phyloP scores from a whole-genome alignment of 495 filamentous ascomycete species.

The Penicillium daleae region DNA sequence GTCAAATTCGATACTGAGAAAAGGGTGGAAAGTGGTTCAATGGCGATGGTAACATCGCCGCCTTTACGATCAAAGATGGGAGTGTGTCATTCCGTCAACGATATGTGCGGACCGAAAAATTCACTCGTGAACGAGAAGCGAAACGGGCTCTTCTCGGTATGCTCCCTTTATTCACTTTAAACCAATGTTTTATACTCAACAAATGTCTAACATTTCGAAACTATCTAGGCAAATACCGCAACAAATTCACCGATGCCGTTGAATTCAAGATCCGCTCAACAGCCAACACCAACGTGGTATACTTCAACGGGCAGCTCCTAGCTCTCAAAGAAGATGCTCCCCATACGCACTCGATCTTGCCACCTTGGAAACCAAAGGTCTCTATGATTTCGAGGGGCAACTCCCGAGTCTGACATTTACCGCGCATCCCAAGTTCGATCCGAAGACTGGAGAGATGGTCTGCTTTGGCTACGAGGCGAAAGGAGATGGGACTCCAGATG shows the following conservation, averaged over 20 bases:
- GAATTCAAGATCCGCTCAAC: constrained; percentile 52
- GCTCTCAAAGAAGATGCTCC: constrained; percentile 60
- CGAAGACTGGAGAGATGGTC: constrained; percentile 58
- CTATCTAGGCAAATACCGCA: constrained; percentile 51
- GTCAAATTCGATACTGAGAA: neutral
- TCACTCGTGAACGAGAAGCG: constrained; percentile 43
- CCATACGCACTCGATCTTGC: constrained; percentile 60
- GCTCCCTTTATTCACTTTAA: neutral
- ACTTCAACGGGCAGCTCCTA: constrained; percentile 54
- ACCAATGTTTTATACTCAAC: neutral
- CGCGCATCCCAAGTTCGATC: constrained; percentile 65
- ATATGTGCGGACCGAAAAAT: constrained; percentile 58
- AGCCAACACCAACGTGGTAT: constrained; percentile 59
- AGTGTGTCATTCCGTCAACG: constrained; percentile 53
- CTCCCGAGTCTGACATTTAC: constrained; percentile 57
- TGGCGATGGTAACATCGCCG: constrained; percentile 50
- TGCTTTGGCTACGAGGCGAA: constrained; percentile 60
- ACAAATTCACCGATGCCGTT: constrained; percentile 57
- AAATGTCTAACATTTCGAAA: neutral
- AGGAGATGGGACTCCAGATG: constrained; percentile 49
- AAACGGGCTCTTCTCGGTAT: constrained; percentile 43
- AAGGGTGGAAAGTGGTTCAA: constrained; percentile 26
- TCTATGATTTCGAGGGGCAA: constrained; percentile 62
- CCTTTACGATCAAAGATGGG: constrained; percentile 55
- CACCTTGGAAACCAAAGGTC: constrained; percentile 57